A percentile compares a stretch with the other conserved stretches of the same genome.
Evolutionary conservation across 345 rosid species (phyloP).

Genomic region (Geranium brycei): DNA sequence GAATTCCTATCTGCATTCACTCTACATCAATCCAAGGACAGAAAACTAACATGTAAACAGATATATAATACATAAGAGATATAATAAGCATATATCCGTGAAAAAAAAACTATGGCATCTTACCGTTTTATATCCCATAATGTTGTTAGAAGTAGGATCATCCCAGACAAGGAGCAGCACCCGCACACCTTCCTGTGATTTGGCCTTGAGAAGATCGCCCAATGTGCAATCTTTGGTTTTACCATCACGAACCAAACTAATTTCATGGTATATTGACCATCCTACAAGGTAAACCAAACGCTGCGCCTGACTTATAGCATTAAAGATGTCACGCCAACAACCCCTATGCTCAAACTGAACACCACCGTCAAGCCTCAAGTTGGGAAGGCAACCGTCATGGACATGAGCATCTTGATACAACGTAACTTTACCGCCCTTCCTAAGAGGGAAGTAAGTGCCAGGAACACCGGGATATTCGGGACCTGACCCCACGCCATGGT

Average conservation of each 20-base stretch:
- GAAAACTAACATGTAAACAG: background rate
- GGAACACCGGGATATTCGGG: slow-evolving; percentile 55
- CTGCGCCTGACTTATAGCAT: slow-evolving; percentile 67
- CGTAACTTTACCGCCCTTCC: slow-evolving; percentile 68
- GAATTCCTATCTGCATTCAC: background rate
- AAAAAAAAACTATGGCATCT: slow-evolving; percentile 12
- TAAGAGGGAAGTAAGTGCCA: slow-evolving; percentile 77
- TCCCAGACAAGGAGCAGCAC: slow-evolving; percentile 93
- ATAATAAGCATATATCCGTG: background rate
- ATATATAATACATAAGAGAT: background rate
- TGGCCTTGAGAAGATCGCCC: slow-evolving; percentile 72
- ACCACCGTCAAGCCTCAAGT: slow-evolving; percentile 42
- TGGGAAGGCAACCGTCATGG: slow-evolving; percentile 47
- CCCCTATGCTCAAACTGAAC: slow-evolving; percentile 36
- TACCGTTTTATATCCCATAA: slow-evolving; percentile 58
- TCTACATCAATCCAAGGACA: background rate
- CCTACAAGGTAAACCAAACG: slow-evolving; percentile 77
- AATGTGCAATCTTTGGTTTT: slow-evolving; percentile 25
- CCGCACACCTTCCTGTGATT: slow-evolving; percentile 91
- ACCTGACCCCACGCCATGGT: slow-evolving; percentile 48
- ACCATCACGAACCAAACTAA: slow-evolving; percentile 48
- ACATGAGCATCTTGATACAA: slow-evolving; percentile 92
- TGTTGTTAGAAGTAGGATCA: slow-evolving; percentile 80
- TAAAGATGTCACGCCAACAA: slow-evolving; percentile 71
- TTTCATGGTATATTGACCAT: slow-evolving; percentile 66